Evolutionary conservation across 345 rosid species (phyloP).

Genomic region (Eucalyptus brandiana): DNA sequence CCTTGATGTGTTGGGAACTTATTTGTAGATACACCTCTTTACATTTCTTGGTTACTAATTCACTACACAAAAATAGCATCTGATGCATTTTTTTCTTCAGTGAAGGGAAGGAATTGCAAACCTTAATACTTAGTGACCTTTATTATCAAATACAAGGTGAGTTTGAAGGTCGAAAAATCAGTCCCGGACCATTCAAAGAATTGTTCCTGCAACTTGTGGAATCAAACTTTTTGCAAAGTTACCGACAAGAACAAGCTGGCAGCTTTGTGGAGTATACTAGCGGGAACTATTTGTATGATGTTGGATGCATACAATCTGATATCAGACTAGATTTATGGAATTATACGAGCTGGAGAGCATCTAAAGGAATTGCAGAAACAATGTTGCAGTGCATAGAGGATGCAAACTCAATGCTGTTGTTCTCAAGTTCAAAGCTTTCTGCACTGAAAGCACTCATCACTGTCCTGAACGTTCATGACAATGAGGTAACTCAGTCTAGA

Average conservation of each 20-base stretch:
- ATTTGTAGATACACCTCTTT: background rate
- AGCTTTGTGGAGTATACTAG: conserved; percentile 9
- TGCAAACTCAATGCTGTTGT: conserved; percentile 51
- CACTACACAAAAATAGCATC: background rate
- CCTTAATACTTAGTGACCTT: conserved; percentile 57
- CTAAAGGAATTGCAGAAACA: conserved; percentile 43
- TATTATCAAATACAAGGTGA: conserved; percentile 85
- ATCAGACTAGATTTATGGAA: conserved; percentile 64
- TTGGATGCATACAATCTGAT: conserved; percentile 27
- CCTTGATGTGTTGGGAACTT: background rate
- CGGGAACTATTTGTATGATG: conserved; percentile 37
- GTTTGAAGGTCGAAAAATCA: conserved; percentile 74
- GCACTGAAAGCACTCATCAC: conserved; percentile 51
- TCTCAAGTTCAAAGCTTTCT: conserved; percentile 54
- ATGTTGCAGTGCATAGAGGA: conserved; percentile 59
- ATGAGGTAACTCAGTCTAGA: conserved; percentile 26
- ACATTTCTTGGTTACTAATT: background rate
- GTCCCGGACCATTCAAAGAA: conserved; percentile 80
- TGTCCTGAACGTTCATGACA: conserved; percentile 40
- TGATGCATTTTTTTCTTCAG: conserved; percentile 24
- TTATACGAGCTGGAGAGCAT: conserved; percentile 66
- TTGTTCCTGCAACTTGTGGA: conserved; percentile 57
- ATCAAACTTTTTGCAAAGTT: conserved; percentile 41
- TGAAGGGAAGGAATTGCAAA: conserved; percentile 56
- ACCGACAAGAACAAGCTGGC: conserved; percentile 18